Conservation (phyloP, 257 asterid species). For the Catharanthus roseus region DNA sequence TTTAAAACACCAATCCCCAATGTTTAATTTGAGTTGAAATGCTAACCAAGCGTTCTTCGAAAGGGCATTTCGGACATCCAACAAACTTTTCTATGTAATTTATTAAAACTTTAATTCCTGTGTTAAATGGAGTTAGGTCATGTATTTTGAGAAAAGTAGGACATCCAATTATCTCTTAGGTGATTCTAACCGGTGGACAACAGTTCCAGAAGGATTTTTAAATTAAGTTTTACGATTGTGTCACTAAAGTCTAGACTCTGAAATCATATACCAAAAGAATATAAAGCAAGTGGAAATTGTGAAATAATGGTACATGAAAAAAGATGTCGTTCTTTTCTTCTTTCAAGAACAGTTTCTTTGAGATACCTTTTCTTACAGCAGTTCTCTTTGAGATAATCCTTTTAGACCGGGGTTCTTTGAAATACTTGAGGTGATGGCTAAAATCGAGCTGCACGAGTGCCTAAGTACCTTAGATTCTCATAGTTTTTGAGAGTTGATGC, state of each 20-base stretch:
- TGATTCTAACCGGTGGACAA: not conserved
- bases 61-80: not conserved
- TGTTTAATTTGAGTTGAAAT: too few relatives aligned
- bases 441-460: not conserved
- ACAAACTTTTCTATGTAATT: too few relatives aligned
- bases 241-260: not conserved
- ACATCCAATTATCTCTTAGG: not conserved
- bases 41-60: too few relatives aligned
- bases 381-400: too few relatives aligned
- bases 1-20: too few relatives aligned
- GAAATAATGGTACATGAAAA: not conserved
- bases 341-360: not conserved
- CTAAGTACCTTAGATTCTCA: not conserved
- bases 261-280: not conserved
- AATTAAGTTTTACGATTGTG: not conserved
- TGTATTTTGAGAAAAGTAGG: not conserved
- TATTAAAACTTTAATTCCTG: too few relatives aligned
- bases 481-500: too few relatives aligned
- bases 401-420: not conserved
- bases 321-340: not conserved
- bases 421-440: not conserved
- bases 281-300: not conserved
- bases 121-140: too few relatives aligned
- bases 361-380: too few relatives aligned
- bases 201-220: not conserved